These are phyloP conservation scores for Brettanomyces anomalus DNA, from an alignment of 805 yeast species.

Conservation along the genomic window DNA sequence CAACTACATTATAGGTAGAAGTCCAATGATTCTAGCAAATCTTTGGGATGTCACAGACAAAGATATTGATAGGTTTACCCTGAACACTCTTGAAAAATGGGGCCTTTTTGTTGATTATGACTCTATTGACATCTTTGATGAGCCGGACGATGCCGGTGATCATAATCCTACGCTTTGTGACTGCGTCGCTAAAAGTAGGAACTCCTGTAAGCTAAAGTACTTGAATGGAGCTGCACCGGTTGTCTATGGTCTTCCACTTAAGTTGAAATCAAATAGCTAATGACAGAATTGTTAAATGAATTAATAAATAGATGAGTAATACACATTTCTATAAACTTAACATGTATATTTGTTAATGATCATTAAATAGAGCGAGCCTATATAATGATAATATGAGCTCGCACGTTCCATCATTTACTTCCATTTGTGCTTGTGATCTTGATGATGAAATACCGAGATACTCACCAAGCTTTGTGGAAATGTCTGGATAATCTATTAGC, in stretches of 20 bases:
- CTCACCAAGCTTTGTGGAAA: no score
- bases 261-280: constrained; percentile 8
- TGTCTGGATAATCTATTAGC: no score
- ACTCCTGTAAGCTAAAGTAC: constrained; percentile 57
- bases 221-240: constrained; percentile 93
- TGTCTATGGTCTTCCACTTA: constrained; percentile 76
- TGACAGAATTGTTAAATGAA: background rate
- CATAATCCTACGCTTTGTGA: constrained; percentile 29
- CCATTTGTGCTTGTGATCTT: no score
- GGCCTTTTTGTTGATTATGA: constrained; percentile 39
- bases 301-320: background rate
- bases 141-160: constrained; percentile 2
- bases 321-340: no score
- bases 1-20: constrained; percentile 70
- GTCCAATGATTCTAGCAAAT: constrained; percentile 76
- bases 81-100: constrained; percentile 53
- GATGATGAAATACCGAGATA: no score
- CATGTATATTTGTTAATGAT: no score
- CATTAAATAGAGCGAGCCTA: no score
- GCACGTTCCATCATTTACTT: no score
- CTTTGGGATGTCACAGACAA: constrained; percentile 97
- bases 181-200: constrained; percentile 58
- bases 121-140: constrained; percentile 13
- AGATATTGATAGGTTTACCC: constrained; percentile 77
- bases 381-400: no score